Evolutionary conservation across 73 alveolate species (phyloP).

Genomic region (Diophrys appendiculata): DNA sequence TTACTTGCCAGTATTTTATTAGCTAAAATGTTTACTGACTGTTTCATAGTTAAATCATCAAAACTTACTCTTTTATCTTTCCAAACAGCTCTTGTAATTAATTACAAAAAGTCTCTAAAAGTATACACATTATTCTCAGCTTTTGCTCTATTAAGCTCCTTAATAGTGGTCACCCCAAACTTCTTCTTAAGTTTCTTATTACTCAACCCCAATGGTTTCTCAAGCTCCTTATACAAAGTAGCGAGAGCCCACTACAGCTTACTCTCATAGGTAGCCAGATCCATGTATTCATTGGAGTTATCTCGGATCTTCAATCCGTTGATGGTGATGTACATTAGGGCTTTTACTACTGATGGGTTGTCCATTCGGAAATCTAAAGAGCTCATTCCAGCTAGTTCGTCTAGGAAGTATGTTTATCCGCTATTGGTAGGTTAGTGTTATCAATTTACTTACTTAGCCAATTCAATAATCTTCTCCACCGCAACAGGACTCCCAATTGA

Average conservation of each 20-base stretch:
- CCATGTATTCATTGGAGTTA: neutral
- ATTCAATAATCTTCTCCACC: neutral
- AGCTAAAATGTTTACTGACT: neutral
- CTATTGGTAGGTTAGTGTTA: neutral
- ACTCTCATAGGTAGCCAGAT: neutral
- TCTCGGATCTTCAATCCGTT: neutral
- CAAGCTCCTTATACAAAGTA: constrained; percentile 8
- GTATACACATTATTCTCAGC: neutral
- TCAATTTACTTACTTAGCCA: neutral
- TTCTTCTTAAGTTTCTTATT: neutral
- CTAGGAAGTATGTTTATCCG: neutral
- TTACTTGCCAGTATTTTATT: neutral
- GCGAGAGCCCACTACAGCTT: constrained; percentile 4
- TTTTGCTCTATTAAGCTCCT: neutral
- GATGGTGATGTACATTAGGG: constrained; percentile 8
- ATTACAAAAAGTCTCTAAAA: neutral
- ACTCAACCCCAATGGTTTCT: constrained; percentile 3
- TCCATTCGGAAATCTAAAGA: constrained; percentile 9
- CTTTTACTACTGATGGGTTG: constrained; percentile 2
- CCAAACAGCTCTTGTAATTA: neutral
- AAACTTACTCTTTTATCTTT: constrained; percentile 13
- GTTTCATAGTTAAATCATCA: too few relatives aligned
- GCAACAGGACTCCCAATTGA: neutral
- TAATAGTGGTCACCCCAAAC: neutral
- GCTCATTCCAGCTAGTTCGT: constrained; percentile 4